These are phyloP conservation scores for Adiantum capillusveneris DNA, from an alignment of 75 land plant genomes.

Conservation along the genomic window DNA sequence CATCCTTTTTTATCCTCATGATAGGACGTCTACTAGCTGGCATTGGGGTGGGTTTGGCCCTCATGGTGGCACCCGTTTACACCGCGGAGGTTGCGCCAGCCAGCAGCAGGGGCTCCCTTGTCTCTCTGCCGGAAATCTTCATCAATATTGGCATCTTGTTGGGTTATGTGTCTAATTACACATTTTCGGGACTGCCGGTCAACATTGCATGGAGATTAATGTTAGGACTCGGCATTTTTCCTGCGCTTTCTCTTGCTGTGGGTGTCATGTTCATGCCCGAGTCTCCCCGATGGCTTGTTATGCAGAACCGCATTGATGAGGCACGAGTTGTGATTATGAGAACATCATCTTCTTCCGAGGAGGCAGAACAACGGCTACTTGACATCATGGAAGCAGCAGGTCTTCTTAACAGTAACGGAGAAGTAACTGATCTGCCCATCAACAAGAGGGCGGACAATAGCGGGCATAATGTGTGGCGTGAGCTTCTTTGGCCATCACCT, in stretches of 20 bases:
- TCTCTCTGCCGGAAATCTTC: constrained; percentile 52
- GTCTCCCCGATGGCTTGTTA: constrained; percentile 58
- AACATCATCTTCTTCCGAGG: constrained; percentile 28
- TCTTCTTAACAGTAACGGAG: constrained; percentile 5
- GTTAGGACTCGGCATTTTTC: constrained; percentile 50
- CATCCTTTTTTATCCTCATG: constrained; percentile 35
- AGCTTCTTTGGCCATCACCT: constrained; percentile 36
- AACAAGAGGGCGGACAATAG: constrained; percentile 1
- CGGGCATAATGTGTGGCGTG: constrained; percentile 39
- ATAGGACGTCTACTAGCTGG: constrained; percentile 47
- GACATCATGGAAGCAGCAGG: constrained; percentile 41
- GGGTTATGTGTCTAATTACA: constrained; percentile 46
- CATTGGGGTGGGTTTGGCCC: constrained; percentile 62
- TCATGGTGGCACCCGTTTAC: constrained; percentile 65
- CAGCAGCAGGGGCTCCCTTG: constrained; percentile 33
- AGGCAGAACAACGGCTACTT: constrained; percentile 25
- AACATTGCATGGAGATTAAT: constrained; percentile 46
- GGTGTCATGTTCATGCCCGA: constrained; percentile 48
- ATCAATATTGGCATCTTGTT: constrained; percentile 48
- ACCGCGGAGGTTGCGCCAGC: constrained; percentile 55
- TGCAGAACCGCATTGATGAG: constrained; percentile 40
- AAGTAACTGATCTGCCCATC: constrained; percentile 3
- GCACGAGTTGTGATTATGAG: constrained; percentile 30
- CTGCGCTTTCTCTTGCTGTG: constrained; percentile 28
- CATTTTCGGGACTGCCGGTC: constrained; percentile 28